Evolutionary conservation across 495 filamentous ascomycete species (phyloP), one percentile per base, ranked within the genome.

Genomic region (Penicillium ochrochloron): DNA sequence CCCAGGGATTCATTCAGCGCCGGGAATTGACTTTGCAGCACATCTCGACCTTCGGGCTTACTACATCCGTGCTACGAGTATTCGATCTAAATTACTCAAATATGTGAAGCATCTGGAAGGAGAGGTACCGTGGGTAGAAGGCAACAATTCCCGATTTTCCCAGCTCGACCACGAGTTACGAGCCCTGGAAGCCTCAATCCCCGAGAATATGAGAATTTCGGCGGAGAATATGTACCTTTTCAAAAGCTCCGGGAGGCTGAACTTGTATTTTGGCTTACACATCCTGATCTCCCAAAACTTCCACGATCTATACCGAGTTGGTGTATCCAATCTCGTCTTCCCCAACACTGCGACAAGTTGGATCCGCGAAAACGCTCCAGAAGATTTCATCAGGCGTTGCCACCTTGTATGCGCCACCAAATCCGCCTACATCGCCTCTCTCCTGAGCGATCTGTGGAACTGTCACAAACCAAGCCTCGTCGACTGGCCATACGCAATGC

Each of bases 331-430:
- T 6, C 48, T 52, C 27, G 48, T 52, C 25, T 52, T 52, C 25
- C 48, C 48, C 25, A 52, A 52, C 25, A 52, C 48, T 23, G 48
- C 48, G 21, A 52, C 48, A 52, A 31, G 48, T n/a, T 52, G 48
- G 48, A 52, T 52, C n/a, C 48, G 48, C 48, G 48, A 52, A 31
- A 52, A 52, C 27, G 48, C 25, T 5, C 48, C 48, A 0, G 48
- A 31, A 52, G 48, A 29, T 25, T 52, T 52, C 48, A 52, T 52
- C 48, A 4, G 48, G 12, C 48, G 48, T n/a, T 52, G 48, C 8
- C 48, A 52, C 11, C 25, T 17, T 1, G 48, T 52, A 31, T 52
- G 48, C 48, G 48, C 48, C 25, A 52, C 48, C 25, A 52, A 52
- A 52, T 52, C 48, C 15, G 48, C 48, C 48, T 29, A 52, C 15